Conservation (phyloP, 495 filamentous ascomycete genomes). For the Aspergillus diversus region DNA sequence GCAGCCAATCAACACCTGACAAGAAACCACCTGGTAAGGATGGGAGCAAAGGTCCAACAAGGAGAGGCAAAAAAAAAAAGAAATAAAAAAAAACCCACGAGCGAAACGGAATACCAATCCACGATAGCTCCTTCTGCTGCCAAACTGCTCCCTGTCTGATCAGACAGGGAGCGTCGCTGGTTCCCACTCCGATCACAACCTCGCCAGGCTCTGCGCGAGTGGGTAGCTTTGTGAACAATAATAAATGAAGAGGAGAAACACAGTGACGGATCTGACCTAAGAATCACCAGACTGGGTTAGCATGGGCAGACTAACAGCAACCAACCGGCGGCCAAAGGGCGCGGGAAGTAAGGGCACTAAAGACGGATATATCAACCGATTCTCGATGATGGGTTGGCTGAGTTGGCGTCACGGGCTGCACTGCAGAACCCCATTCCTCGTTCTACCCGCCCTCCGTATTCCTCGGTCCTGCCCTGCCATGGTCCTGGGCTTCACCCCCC, state of each 20-base stretch:
- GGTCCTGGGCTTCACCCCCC: not conserved
- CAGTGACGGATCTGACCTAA: not conserved
- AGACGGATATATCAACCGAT: slow-evolving; percentile 21
- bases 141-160: too few species aligned
- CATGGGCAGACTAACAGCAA: not conserved
- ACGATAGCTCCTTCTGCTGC: too few species aligned
- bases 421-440: slow-evolving; percentile 18
- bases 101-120: not conserved
- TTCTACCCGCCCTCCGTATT: slow-evolving; percentile 19
- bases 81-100: not conserved
- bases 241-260: not conserved
- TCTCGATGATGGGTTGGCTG: not conserved
- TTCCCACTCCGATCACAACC: too few species aligned
- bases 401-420: not conserved
- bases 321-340: not conserved
- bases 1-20: slow-evolving; percentile 17
- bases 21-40: slow-evolving; percentile 6
- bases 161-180: too few species aligned
- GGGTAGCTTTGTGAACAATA: not conserved
- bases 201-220: not conserved
- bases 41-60: not conserved
- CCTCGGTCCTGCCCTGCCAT: slow-evolving; percentile 9
- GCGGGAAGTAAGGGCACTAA: slow-evolving; percentile 17
- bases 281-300: slow-evolving; percentile 1
- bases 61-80: not conserved